Percentiles rank a stretch among this genome's conserved stretches.
These are phyloP conservation scores for Magnolia officinalis DNA, from an alignment of 164 flowering plant species.

Conservation along the genomic window DNA sequence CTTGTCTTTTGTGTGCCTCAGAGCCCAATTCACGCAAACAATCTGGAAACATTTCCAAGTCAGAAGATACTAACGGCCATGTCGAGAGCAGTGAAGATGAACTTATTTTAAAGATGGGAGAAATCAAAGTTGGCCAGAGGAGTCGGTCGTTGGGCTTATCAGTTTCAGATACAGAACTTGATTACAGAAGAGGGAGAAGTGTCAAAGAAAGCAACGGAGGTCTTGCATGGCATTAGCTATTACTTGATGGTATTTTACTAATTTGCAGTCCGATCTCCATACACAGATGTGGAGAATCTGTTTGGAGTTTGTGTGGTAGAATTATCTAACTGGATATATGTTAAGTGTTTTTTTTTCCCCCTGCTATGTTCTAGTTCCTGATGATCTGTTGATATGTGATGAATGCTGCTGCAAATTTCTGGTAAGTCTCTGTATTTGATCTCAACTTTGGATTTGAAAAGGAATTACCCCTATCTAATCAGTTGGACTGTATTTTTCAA, in stretches of 20 bases:
- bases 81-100: conserved; percentile 45
- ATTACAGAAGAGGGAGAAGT: conserved; percentile 79
- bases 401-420: conserved; percentile 15
- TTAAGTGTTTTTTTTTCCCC: conserved; percentile 5
- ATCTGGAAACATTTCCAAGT: conserved; percentile 26
- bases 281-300: conserved; percentile 11
- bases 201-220: conserved; percentile 50
- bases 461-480: neutral
- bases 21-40: conserved; percentile 32
- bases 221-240: conserved; percentile 37
- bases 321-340: conserved; percentile 22
- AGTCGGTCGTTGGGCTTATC: conserved; percentile 55
- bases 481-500: neutral
- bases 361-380: conserved; percentile 12
- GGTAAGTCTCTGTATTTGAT: conserved; percentile 7
- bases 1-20: conserved; percentile 18
- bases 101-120: conserved; percentile 50
- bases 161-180: conserved; percentile 85
- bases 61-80: conserved; percentile 25
- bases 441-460: neutral
- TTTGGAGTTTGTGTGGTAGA: conserved; percentile 27
- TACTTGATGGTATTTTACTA: conserved; percentile 11
- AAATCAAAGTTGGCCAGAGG: conserved; percentile 41
- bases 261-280: conserved; percentile 15
- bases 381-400: conserved; percentile 23